Evolutionary conservation across 169 alveolate species (phyloP), one percentile per base, ranked within the genome.

Genomic region (Besnoitia besnoiti): DNA sequence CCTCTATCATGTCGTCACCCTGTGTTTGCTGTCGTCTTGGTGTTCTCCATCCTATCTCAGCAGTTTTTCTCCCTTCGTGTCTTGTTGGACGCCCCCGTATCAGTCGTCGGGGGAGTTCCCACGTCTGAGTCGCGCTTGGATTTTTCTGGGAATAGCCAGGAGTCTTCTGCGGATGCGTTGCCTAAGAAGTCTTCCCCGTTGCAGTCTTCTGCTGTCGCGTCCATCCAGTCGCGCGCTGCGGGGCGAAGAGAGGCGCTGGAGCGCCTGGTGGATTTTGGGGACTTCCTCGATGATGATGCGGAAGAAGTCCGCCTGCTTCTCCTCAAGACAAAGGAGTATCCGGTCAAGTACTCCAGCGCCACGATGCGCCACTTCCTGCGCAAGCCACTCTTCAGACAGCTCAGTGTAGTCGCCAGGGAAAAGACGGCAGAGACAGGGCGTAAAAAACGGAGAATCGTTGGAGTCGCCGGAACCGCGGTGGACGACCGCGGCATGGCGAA

Each of bases 241-340:
- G 82, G 82, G 0, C 82, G 82, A 73, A n/a, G n/a, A 35, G 82
- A 73, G 46, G n/a, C 44, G 24, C 82, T 73, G 27, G n/a, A 73
- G 44, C 39, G 46, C 47, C 39, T 37, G 24, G 30, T 73, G 12
- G 82, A 73, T 16, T n/a, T 85, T 39, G 79, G 14, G 4, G 80
- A 47, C 2, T 85, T 59, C 51, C 42, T 35, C 16, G 39, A 14
- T 55, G 73, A 61, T 30, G 91, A 87, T 40, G 61, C 37, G 16
- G 91, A 87, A 44, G 91, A 87, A n/a, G 76, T 87, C 3, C 82
- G 91, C 51, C 62, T 21, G 85, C 91, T 87, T 47, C 91, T 87
- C 30, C 91, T 87, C 35, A 62, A n/a, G 35, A 42, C 82, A 0
- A 42, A 59, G 21, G 91, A 87, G 47, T 87, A 87, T 44, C 91